These are phyloP conservation scores for Kwoniella heveanensis DNA, from an alignment of 768 basidiomycete genomes.

Conservation along the genomic window DNA sequence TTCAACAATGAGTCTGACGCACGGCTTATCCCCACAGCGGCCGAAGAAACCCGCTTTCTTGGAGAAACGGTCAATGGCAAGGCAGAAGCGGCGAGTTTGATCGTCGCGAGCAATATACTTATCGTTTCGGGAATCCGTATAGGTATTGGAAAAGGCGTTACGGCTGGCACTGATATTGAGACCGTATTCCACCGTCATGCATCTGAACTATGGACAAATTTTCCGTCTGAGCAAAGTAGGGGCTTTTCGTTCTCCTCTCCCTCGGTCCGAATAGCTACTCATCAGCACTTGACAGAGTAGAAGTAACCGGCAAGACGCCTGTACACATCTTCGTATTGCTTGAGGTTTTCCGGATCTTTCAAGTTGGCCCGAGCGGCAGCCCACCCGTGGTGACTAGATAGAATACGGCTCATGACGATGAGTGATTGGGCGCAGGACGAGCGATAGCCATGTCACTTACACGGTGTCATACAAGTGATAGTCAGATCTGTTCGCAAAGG, in stretches of 20 bases:
- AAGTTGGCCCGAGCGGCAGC: slow-evolving; percentile 66
- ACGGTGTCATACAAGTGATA: slow-evolving; percentile 57
- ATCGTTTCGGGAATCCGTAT: slow-evolving; percentile 20
- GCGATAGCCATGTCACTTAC: slow-evolving; percentile 30
- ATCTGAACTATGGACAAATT: too few relatives aligned
- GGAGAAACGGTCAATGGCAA: slow-evolving; percentile 18
- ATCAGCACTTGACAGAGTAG: slow-evolving; percentile 18
- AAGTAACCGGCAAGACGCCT: slow-evolving; percentile 61
- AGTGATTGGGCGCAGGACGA: too few relatives aligned
- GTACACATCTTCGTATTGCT: slow-evolving; percentile 67
- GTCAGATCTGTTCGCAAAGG: slow-evolving; percentile 61
- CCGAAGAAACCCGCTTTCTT: slow-evolving; percentile 28
- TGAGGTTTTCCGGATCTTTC: slow-evolving; percentile 63
- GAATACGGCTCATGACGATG: too few relatives aligned
- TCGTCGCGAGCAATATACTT: slow-evolving; percentile 35
- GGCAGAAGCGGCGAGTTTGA: slow-evolving; percentile 25
- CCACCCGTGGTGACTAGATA: slow-evolving; percentile 64
- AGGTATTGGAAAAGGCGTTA: slow-evolving; percentile 18
- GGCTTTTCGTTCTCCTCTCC: too few relatives aligned
- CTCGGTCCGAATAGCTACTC: too few relatives aligned
- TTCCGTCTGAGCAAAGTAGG: too few relatives aligned
- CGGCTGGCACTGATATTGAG: slow-evolving; percentile 8
- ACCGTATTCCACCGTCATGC: background rate
- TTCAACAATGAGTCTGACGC: background rate
- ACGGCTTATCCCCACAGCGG: slow-evolving; percentile 22